phyloP scores from a whole-genome alignment of 345 rosid species.

The Corymbia maculata region DNA sequence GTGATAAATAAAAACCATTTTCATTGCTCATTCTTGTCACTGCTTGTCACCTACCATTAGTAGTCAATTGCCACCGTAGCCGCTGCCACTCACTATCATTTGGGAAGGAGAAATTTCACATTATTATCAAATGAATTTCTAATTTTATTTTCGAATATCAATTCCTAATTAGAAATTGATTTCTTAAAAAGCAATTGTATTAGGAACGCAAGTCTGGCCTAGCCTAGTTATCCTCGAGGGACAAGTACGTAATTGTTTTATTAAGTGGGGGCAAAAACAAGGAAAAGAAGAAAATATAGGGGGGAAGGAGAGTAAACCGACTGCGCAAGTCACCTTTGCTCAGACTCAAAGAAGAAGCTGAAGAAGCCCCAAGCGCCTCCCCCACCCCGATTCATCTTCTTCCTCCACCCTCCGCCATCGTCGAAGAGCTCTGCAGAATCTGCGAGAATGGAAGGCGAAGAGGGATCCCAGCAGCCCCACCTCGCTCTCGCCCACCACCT shows the following conservation, averaged over 20 bases:
- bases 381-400: neutral
- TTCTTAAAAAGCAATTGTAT: too few species aligned
- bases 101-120: too few species aligned
- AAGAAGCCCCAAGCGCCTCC: neutral
- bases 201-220: too few species aligned
- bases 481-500: constrained; percentile 69
- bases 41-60: too few species aligned
- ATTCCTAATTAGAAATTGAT: too few species aligned
- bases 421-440: neutral
- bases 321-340: neutral
- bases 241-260: neutral
- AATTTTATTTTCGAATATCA: too few species aligned
- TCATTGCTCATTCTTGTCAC: too few species aligned
- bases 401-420: neutral
- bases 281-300: neutral
- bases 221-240: neutral
- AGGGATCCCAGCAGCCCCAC: constrained; percentile 81
- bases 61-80: too few species aligned
- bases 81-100: too few species aligned
- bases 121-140: too few species aligned
- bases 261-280: neutral
- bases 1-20: too few species aligned
- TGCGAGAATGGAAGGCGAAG: constrained; percentile 59
- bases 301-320: neutral
- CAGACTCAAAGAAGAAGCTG: neutral